Evolutionary conservation across 2,329 filamentous ascomycete species (phyloP).

Genomic region (Botrytis elliptica): DNA sequence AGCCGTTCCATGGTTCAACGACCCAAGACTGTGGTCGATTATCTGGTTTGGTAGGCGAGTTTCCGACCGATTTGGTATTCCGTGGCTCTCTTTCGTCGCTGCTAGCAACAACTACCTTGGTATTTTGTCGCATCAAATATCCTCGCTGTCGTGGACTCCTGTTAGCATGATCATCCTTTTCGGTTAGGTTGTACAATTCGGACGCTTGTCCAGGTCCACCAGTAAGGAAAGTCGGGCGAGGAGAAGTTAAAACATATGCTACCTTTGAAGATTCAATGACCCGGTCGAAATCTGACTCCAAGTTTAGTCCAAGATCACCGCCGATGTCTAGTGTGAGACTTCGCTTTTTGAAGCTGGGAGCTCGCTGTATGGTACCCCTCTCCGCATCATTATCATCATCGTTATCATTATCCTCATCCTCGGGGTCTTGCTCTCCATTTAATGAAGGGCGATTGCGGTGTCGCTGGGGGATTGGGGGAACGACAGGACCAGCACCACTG

Average conservation of each 20-base stretch:
- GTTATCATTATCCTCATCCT: conserved; percentile 31
- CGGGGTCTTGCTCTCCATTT: conserved; percentile 43
- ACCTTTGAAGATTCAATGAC: conserved; percentile 98
- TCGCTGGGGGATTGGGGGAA: conserved; percentile 61
- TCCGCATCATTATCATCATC: conserved; percentile 32
- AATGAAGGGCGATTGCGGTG: conserved; percentile 56
- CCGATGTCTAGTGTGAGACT: conserved; percentile 77
- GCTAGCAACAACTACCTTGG: conserved; percentile 92
- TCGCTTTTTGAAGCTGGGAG: conserved; percentile 74
- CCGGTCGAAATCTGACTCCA: conserved; percentile 90
- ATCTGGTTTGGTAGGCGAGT: conserved; percentile 70
- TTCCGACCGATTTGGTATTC: conserved; percentile 59
- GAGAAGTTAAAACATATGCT: conserved; percentile 47
- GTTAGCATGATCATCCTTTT: conserved; percentile 56
- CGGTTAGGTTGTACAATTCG: conserved; percentile 24
- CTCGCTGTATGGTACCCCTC: conserved; percentile 46
- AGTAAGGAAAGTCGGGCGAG: conserved; percentile 27
- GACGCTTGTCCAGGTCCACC: conserved; percentile 48
- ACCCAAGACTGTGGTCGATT: conserved; percentile 85
- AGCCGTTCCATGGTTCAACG: conserved; percentile 94
- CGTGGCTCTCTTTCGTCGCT: conserved; percentile 57
- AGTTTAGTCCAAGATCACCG: conserved; percentile 75
- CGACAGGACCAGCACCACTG: conserved; percentile 65
- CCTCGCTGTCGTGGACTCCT: conserved; percentile 73
- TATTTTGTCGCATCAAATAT: conserved; percentile 98